phyloP scores from a whole-genome alignment of 2,329 filamentous ascomycete species.

The Tolypocladium sp. region DNA sequence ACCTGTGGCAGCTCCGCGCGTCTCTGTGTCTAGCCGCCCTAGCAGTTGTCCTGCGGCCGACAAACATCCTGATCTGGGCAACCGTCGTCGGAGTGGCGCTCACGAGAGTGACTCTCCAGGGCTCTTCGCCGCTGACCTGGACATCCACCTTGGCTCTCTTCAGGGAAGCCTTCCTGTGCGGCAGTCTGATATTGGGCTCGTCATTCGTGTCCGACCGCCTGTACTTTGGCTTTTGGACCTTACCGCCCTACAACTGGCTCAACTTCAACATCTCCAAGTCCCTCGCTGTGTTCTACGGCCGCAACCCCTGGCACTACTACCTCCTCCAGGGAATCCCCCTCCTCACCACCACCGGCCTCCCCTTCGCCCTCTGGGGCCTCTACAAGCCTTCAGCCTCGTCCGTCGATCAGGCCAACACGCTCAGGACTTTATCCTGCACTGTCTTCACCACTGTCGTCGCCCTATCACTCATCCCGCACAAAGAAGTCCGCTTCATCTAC shows the following conservation, averaged over 20 bases:
- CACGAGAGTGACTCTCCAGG: conserved; percentile 24
- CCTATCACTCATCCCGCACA: conserved; percentile 80
- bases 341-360: conserved; percentile 72
- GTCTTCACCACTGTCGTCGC: conserved; percentile 49
- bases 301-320: conserved; percentile 89
- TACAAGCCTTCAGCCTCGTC: conserved; percentile 36
- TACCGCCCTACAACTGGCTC: conserved; percentile 80
- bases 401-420: conserved; percentile 21
- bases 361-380: conserved; percentile 62
- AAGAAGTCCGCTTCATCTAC: conserved; percentile 95
- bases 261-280: conserved; percentile 86
- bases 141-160: conserved; percentile 43
- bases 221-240: conserved; percentile 80
- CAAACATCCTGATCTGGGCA: conserved; percentile 80
- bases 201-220: conserved; percentile 62
- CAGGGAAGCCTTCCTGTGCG: conserved; percentile 57
- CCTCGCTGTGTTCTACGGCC: conserved; percentile 86
- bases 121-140: conserved; percentile 30
- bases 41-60: conserved; percentile 80
- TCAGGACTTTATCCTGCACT: conserved; percentile 41
- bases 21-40: conserved; percentile 69
- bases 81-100: conserved; percentile 45
- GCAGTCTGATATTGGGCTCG: conserved; percentile 48
- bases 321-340: conserved; percentile 82
- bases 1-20: conserved; percentile 28